phyloP scores from a whole-genome alignment of 768 basidiomycete genomes.

The Holtermanniella nyarrowii region DNA sequence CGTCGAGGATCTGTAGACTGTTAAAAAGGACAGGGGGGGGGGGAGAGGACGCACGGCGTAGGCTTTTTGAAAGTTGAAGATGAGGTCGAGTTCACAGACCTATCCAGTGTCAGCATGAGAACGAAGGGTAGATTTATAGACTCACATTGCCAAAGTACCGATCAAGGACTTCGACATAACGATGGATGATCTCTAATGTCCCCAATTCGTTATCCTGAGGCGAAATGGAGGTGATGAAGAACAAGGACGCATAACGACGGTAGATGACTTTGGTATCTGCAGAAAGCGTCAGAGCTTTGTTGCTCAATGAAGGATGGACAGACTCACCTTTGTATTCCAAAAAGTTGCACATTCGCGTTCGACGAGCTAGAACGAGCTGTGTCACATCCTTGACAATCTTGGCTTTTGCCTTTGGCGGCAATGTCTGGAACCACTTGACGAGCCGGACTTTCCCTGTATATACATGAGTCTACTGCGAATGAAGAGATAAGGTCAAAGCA shows the following conservation, averaged over 20 bases:
- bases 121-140: slow-evolving; percentile 8
- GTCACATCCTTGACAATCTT: slow-evolving; percentile 96
- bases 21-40: not conserved
- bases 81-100: slow-evolving; percentile 74
- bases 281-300: not conserved
- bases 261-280: slow-evolving; percentile 81
- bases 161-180: slow-evolving; percentile 84
- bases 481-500: not conserved
- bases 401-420: slow-evolving; percentile 65
- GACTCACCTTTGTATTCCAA: slow-evolving; percentile 84
- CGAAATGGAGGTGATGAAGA: slow-evolving; percentile 83
- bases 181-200: slow-evolving; percentile 84
- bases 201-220: slow-evolving; percentile 81
- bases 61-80: slow-evolving; percentile 96
- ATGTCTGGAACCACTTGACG: slow-evolving; percentile 89
- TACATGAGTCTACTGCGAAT: slow-evolving; percentile 5
- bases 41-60: slow-evolving; percentile 52
- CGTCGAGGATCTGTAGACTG: slow-evolving; percentile 59
- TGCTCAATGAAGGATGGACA: not conserved
- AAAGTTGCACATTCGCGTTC: slow-evolving; percentile 90
- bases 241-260: slow-evolving; percentile 86
- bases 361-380: slow-evolving; percentile 75
- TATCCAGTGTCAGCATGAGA: slow-evolving; percentile 2
- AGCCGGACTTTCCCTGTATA: slow-evolving; percentile 75
- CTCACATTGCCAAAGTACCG: slow-evolving; percentile 77